These are phyloP conservation scores for Nigrospora sphaerica DNA, from an alignment of 2,329 filamentous ascomycete genomes.

Conservation along the genomic window DNA sequence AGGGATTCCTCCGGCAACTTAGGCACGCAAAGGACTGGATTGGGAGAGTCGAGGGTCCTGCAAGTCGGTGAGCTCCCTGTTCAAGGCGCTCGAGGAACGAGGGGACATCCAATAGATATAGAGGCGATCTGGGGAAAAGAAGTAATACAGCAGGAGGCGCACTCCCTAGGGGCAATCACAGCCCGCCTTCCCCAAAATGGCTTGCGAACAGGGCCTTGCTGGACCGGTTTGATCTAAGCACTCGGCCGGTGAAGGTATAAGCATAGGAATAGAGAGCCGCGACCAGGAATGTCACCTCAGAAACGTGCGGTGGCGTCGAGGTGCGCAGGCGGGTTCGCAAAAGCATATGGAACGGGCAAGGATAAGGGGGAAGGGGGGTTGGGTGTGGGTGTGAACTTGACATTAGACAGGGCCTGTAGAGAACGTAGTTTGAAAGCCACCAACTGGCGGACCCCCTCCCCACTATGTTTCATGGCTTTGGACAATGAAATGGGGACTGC, in stretches of 20 bases:
- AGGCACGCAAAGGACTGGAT: not conserved
- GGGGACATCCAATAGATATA: constrained; percentile 21
- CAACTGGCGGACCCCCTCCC: too few species aligned
- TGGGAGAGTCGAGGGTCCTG: constrained; percentile 6
- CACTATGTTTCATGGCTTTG: too few species aligned
- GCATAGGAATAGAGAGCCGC: constrained; percentile 8
- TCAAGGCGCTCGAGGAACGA: constrained; percentile 13
- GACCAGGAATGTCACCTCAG: constrained; percentile 17
- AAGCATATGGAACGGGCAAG: not conserved
- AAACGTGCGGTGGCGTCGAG: constrained; percentile 10
- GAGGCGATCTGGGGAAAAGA: not conserved
- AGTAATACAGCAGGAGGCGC: not conserved
- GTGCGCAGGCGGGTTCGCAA: constrained; percentile 1
- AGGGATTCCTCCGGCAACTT: not conserved
- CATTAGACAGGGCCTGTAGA: too few species aligned
- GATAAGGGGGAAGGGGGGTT: not conserved
- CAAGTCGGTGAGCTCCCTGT: constrained; percentile 6
- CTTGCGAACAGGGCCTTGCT: constrained; percentile 14
- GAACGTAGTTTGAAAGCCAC: too few species aligned
- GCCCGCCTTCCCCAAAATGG: not conserved
- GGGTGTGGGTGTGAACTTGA: not conserved
- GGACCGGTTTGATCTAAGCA: constrained; percentile 17
- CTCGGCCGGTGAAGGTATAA: constrained; percentile 17
- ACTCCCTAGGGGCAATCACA: not conserved
- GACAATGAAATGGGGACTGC: too few species aligned